Conservation (phyloP, 148 eudicot genomes). For the Persicaria maculosa region DNA sequence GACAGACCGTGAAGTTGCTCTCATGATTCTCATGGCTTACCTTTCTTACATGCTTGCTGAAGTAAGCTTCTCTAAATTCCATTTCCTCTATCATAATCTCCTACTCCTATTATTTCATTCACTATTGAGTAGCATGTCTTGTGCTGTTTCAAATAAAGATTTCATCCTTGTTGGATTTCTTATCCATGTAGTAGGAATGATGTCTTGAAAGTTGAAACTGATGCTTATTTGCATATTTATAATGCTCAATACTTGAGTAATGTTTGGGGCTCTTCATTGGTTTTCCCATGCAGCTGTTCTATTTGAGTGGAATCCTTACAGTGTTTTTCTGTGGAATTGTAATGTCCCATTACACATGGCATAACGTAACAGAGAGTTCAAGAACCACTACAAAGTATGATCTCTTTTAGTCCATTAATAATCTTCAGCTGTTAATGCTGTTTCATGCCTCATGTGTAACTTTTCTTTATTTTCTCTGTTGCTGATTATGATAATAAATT, state of each 20-base stretch:
- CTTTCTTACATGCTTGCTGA: slow-evolving; percentile 51
- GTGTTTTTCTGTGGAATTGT: slow-evolving; percentile 59
- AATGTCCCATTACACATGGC: slow-evolving; percentile 65
- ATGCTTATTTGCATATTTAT: neutral
- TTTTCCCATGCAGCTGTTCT: slow-evolving; percentile 35
- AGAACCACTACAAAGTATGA: slow-evolving; percentile 45
- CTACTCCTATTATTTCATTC: neutral
- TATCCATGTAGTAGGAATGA: neutral
- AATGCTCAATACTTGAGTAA: neutral
- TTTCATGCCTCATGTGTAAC: neutral
- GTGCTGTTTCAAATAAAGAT: neutral
- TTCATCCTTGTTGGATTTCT: neutral
- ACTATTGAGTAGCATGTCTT: neutral
- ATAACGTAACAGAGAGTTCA: slow-evolving; percentile 51
- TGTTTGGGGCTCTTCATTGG: neutral
- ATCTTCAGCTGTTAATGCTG: neutral
- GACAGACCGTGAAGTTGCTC: slow-evolving; percentile 49
- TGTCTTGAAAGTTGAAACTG: slow-evolving; percentile 3
- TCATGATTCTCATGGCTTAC: slow-evolving; percentile 55
- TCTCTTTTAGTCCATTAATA: neutral
- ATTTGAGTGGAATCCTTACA: slow-evolving; percentile 55
- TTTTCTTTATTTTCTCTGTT: slow-evolving; percentile 10
- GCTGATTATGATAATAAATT: slow-evolving; percentile 2
- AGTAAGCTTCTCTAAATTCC: slow-evolving; percentile 22
- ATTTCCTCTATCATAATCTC: neutral